Evolutionary conservation across 768 basidiomycete species (phyloP).

Genomic region (Pisolithus marmoratus): DNA sequence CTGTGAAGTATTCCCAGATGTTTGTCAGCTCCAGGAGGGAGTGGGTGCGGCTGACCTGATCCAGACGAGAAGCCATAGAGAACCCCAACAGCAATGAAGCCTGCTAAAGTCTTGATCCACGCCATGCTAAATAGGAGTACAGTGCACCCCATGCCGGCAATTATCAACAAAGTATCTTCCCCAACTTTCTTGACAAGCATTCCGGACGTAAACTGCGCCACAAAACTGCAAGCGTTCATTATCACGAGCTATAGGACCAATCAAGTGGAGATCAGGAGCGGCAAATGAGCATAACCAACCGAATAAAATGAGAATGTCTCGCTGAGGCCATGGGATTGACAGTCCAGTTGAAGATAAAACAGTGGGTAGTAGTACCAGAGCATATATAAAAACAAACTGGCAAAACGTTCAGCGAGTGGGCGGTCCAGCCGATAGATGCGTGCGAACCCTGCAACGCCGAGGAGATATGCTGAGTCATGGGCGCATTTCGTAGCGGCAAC

Average conservation of each 20-base stretch:
- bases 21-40: not conserved
- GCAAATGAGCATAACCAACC: constrained; percentile 28
- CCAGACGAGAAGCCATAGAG: constrained; percentile 53
- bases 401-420: too few relatives aligned
- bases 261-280: not conserved
- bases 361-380: constrained; percentile 48
- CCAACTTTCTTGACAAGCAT: constrained; percentile 39
- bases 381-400: constrained; percentile 27
- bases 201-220: constrained; percentile 50
- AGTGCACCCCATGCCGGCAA: constrained; percentile 33
- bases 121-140: constrained; percentile 43
- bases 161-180: constrained; percentile 31
- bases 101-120: constrained; percentile 34
- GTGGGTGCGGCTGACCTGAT: not conserved
- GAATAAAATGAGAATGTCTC: constrained; percentile 31
- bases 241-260: constrained; percentile 40
- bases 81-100: constrained; percentile 38
- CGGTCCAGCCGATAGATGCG: too few relatives aligned
- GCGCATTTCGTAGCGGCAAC: too few relatives aligned
- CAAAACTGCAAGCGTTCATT: constrained; percentile 31
- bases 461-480: too few relatives aligned
- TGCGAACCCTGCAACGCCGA: too few relatives aligned
- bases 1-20: constrained; percentile 15
- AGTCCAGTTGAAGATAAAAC: constrained; percentile 56
- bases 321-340: constrained; percentile 41